Conservation (phyloP, 2,329 filamentous ascomycete genomes). For the Coniella lustricola region DNA sequence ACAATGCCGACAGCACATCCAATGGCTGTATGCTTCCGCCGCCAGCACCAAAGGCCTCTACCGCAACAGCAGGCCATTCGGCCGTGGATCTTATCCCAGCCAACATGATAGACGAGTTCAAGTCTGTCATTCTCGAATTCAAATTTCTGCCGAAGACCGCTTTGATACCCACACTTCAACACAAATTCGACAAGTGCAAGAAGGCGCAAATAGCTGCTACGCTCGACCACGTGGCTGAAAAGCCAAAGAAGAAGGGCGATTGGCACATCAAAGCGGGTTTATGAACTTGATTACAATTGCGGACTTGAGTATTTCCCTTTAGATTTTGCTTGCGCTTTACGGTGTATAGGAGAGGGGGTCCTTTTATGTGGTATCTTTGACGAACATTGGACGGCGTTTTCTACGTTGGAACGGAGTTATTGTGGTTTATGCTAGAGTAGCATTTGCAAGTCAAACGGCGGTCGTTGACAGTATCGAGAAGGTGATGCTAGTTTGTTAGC, state of each 20-base stretch:
- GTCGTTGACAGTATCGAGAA: too few relatives aligned
- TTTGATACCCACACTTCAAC: slow-evolving; percentile 67
- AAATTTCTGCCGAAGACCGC: slow-evolving; percentile 60
- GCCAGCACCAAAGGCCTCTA: slow-evolving; percentile 17
- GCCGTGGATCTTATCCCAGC: slow-evolving; percentile 39
- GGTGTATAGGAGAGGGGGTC: too few relatives aligned
- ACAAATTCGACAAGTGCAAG: slow-evolving; percentile 62
- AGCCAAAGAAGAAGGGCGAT: slow-evolving; percentile 49
- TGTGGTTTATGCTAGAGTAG: too few relatives aligned
- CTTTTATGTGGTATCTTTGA: too few relatives aligned
- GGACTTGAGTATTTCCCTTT: too few relatives aligned
- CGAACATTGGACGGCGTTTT: too few relatives aligned
- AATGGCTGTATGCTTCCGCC: slow-evolving; percentile 23
- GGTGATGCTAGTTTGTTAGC: too few relatives aligned
- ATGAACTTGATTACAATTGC: background rate
- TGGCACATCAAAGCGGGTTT: slow-evolving; percentile 12
- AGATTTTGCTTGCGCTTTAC: too few relatives aligned
- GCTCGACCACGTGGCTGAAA: slow-evolving; percentile 56
- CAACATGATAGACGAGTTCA: slow-evolving; percentile 60
- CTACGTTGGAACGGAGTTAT: too few relatives aligned
- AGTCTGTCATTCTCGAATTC: slow-evolving; percentile 55
- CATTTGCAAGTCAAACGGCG: too few relatives aligned
- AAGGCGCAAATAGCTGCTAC: slow-evolving; percentile 67
- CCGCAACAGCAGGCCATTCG: slow-evolving; percentile 1
- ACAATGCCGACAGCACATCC: slow-evolving; percentile 25